Percentiles rank a stretch among this genome's conserved stretches.
Conservation (phyloP, 2,329 filamentous ascomycete species). For the Fusarium anguioides region DNA sequence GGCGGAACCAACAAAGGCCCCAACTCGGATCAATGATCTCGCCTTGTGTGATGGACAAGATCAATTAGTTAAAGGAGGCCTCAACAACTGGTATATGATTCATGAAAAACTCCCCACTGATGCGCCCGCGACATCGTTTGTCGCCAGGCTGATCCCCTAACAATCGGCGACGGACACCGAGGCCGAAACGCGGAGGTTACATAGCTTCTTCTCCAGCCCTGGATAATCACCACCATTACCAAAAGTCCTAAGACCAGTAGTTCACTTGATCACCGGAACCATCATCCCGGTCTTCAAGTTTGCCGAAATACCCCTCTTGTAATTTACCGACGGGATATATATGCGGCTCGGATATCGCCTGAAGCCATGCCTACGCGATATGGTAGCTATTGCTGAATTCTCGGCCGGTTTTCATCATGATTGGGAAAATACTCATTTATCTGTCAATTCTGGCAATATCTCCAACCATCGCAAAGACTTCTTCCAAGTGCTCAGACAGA, state of each 20-base stretch:
- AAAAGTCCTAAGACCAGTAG: neutral
- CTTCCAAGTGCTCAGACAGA: neutral
- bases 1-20: too few relatives aligned
- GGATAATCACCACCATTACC: neutral
- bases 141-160: too few relatives aligned
- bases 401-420: neutral
- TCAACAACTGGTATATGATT: too few relatives aligned
- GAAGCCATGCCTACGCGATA: neutral
- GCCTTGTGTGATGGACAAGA: too few relatives aligned
- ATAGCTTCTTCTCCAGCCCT: neutral
- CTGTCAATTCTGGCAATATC: neutral
- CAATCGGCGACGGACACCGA: conserved; percentile 2
- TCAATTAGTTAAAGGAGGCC: too few relatives aligned
- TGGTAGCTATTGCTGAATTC: neutral
- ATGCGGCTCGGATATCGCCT: neutral
- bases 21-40: too few relatives aligned
- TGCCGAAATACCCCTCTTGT: neutral
- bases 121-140: too few relatives aligned
- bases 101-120: too few relatives aligned
- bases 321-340: neutral
- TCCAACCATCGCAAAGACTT: rapidly evolving
- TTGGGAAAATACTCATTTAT: neutral
- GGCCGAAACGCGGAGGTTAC: conserved; percentile 12
- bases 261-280: neutral
- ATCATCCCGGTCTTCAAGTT: neutral